Conservation (phyloP, 305 asterid genomes). For the Fraxinus baroniana region DNA sequence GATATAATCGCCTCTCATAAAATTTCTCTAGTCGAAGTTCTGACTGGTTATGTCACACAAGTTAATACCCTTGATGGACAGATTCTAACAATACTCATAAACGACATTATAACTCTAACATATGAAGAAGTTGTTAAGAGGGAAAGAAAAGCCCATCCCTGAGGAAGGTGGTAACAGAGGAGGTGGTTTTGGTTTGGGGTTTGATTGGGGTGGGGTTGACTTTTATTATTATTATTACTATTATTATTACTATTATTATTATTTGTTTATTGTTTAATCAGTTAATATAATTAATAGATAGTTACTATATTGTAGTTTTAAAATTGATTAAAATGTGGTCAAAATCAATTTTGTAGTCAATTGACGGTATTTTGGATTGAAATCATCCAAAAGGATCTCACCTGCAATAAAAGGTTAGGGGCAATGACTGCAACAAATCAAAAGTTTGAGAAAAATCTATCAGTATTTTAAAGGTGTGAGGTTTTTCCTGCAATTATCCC, state of each 20-base stretch:
- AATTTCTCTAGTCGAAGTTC: conserved; percentile 32
- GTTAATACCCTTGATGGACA: not conserved
- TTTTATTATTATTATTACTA: no score
- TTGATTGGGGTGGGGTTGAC: not conserved
- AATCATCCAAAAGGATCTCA: not conserved
- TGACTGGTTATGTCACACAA: conserved; percentile 60
- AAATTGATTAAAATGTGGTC: not conserved
- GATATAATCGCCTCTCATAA: conserved; percentile 67
- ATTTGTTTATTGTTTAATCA: no score
- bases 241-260: no score
- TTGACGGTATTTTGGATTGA: not conserved
- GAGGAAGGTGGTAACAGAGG: not conserved
- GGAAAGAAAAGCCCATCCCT: not conserved
- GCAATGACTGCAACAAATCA: not conserved
- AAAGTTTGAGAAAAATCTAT: no score
- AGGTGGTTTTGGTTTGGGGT: not conserved
- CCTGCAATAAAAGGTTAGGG: not conserved
- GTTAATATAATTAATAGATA: no score
- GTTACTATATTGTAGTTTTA: no score
- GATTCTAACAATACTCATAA: not conserved
- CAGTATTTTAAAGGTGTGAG: not conserved
- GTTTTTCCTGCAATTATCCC: not conserved
- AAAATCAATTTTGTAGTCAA: not conserved
- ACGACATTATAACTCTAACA: not conserved
- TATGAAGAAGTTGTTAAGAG: not conserved